Evolutionary conservation across 495 filamentous ascomycete genomes (phyloP), one percentile per base, ranked within the genome.

Genomic region (Aspergillus sclerotioniger): DNA sequence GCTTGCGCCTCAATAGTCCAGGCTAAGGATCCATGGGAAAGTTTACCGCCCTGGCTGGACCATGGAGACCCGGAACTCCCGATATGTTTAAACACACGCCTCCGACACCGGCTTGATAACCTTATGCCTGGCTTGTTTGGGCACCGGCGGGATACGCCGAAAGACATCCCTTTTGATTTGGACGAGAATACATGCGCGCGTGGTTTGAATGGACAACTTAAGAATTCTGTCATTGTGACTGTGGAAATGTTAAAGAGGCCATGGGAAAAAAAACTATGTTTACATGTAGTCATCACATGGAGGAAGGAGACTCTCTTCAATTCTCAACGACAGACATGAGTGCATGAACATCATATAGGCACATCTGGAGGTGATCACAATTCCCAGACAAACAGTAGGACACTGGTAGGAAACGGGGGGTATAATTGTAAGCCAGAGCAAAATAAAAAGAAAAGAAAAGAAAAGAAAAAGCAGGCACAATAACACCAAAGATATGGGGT

Each of bases 311-410:
- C 43, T 20, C 52, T 58, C 43, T 44, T 49, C 16, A 44, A 12
- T 45, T 33, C 39, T 39, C 41, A 41, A 39, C 8, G 9, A 35
- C 51, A 10, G 51, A 54, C 43, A 37, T 54, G 9, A 53, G 50
- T 49, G 44, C 51, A 59, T 49, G 19, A 56, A 51, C 51, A 60
- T 51, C 25, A 32, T 51, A 52, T 60, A 16, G 31, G 45, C 57
- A 59, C 57, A 55, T 51, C 46, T 51, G 19, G 32, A 3, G 29
- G 28, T 25, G 28, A 51, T 53, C 39, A 46, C 49, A 48, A 50
- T 35, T 46, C 29, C 44, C 56, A 58, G 43, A 53, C 20, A 31
- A n/a, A 25, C 32, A 59, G 35, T 50, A 53, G 31, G 51, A 45
- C 50, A 48, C 25, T 16, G 51, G 19, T 56, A 49, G 45, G 12